A percentile compares a stretch with the other conserved stretches of the same genome.
phyloP scores from a whole-genome alignment of 2,329 filamentous ascomycete genomes.

The Emmonsiellopsis sp. region DNA sequence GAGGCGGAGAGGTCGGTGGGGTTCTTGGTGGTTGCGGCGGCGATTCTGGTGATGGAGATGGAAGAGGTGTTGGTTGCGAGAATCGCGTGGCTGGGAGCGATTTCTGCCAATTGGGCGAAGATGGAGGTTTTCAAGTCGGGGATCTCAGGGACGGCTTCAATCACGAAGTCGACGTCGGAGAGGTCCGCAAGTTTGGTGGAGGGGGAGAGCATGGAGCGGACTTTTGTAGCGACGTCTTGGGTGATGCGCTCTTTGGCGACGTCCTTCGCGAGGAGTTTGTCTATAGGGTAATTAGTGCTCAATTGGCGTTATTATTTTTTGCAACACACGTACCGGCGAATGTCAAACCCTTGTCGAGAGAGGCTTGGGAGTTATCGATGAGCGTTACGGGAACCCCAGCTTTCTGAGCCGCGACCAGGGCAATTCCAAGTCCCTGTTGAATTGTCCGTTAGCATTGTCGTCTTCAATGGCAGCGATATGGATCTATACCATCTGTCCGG shows the following conservation, averaged over 20 bases:
- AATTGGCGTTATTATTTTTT: background rate
- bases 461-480: background rate
- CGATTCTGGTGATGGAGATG: slow-evolving; percentile 94
- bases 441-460: background rate
- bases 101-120: slow-evolving; percentile 70
- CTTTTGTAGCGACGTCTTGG: slow-evolving; percentile 66
- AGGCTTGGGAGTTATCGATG: slow-evolving; percentile 73
- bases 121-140: slow-evolving; percentile 78
- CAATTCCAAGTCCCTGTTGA: slow-evolving; percentile 79
- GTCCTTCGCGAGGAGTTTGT: slow-evolving; percentile 89
- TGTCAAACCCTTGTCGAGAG: slow-evolving; percentile 77
- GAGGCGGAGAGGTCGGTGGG: slow-evolving; percentile 71
- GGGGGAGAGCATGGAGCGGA: slow-evolving; percentile 59
- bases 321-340: slow-evolving; percentile 62
- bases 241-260: slow-evolving; percentile 80
- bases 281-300: slow-evolving; percentile 32
- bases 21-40: slow-evolving; percentile 70
- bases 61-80: slow-evolving; percentile 98
- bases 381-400: slow-evolving; percentile 77
- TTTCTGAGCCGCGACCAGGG: slow-evolving; percentile 79
- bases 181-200: slow-evolving; percentile 69
- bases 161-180: slow-evolving; percentile 84
- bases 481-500: slow-evolving; percentile 79
- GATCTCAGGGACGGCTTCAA: slow-evolving; percentile 94
- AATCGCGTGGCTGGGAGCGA: slow-evolving; percentile 76